Conservation (phyloP, 495 filamentous ascomycete genomes). For the Chaetomium fimeti region DNA sequence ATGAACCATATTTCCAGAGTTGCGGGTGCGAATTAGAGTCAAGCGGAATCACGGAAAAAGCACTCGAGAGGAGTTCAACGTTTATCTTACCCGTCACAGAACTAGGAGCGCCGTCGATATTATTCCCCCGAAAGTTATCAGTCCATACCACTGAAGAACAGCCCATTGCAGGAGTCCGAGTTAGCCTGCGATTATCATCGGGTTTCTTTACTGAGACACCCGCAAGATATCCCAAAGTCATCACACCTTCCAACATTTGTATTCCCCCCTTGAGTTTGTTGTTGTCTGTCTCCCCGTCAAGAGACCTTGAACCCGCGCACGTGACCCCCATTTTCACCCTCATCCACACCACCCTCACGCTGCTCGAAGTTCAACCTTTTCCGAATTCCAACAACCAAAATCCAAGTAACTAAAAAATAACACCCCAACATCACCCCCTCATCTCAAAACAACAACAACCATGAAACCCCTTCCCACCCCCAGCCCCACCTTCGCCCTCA, state of each 20-base stretch:
- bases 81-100: too few species aligned
- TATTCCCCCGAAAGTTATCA: too few species aligned
- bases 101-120: too few species aligned
- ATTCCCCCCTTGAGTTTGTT: not conserved
- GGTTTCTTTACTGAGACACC: too few species aligned
- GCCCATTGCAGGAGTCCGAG: too few species aligned
- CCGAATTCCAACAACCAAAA: not conserved
- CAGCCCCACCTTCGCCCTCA: constrained; percentile 49
- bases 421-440: not conserved
- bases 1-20: too few species aligned
- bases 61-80: too few species aligned
- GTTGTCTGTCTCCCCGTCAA: not conserved
- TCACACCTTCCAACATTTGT: constrained; percentile 39
- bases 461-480: constrained; percentile 30
- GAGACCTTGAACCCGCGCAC: not conserved
- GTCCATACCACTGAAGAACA: too few species aligned
- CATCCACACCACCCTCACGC: not conserved
- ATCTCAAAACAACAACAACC: not conserved
- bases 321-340: constrained; percentile 6
- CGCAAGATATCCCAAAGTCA: too few species aligned
- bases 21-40: too few species aligned
- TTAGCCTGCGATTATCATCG: too few species aligned
- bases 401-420: not conserved
- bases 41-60: too few species aligned
- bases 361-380: not conserved